Percentiles rank a stretch among this genome's conserved stretches.
Evolutionary conservation across 2,329 filamentous ascomycete species (phyloP).

Genomic region (Monilinia fructigena): DNA sequence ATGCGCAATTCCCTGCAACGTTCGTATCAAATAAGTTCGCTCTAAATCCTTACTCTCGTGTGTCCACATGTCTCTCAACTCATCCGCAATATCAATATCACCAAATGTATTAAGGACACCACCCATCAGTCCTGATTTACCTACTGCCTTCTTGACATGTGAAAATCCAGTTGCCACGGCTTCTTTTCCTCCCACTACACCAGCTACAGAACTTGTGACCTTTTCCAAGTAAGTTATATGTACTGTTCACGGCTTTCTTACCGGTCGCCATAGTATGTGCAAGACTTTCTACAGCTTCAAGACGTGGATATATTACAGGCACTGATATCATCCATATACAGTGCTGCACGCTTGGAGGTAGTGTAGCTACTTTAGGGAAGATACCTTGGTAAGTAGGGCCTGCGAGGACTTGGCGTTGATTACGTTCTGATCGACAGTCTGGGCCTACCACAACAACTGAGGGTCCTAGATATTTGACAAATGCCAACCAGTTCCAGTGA

Average conservation of each 20-base stretch:
- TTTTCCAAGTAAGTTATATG: conserved; percentile 97
- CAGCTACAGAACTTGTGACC: conserved; percentile 90
- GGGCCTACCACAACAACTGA: conserved; percentile 86
- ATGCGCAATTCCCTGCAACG: conserved; percentile 89
- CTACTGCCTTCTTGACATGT: conserved; percentile 93
- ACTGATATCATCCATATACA: conserved; percentile 96
- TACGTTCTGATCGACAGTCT: conserved; percentile 89
- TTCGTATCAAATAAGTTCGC: conserved; percentile 92
- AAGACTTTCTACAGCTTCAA: conserved; percentile 88
- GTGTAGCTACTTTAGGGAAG: conserved; percentile 88
- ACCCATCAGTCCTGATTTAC: conserved; percentile 93
- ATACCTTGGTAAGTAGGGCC: conserved; percentile 96
- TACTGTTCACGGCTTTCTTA: conserved; percentile 94
- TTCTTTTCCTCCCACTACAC: conserved; percentile 91
- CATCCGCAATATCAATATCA: conserved; percentile 91
- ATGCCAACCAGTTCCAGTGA: conserved; percentile 97
- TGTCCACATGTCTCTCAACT: conserved; percentile 95
- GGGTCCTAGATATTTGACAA: conserved; percentile 93
- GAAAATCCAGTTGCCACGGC: conserved; percentile 91
- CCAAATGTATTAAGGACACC: conserved; percentile 94
- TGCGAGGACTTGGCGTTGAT: conserved; percentile 86
- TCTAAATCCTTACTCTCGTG: conserved; percentile 98
- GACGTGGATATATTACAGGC: conserved; percentile 82
- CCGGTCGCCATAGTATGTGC: conserved; percentile 89
- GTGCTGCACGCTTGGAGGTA: conserved; percentile 92